Evolutionary conservation across 2,329 filamentous ascomycete genomes (phyloP).

Genomic region (Alternaria burnsii): DNA sequence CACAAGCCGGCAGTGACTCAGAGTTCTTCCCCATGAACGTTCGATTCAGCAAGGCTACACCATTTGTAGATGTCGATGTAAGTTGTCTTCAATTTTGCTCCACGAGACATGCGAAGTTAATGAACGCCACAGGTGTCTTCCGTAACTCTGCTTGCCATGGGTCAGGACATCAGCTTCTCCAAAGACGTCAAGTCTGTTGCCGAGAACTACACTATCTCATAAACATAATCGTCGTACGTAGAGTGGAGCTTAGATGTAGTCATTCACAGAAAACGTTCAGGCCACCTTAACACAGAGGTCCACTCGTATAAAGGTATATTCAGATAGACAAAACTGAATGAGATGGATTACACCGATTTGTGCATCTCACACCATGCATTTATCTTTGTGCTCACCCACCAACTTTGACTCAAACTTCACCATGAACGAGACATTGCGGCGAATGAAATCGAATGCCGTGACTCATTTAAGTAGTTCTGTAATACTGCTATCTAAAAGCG

Average conservation of each 20-base stretch:
- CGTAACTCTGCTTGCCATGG: slow-evolving; percentile 76
- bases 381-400: background rate
- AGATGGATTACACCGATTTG: background rate
- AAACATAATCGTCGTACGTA: slow-evolving; percentile 31
- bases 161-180: slow-evolving; percentile 81
- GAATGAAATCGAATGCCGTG: background rate
- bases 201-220: slow-evolving; percentile 80
- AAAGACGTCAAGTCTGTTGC: slow-evolving; percentile 81
- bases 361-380: background rate
- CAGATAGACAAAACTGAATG: background rate
- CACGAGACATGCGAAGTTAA: slow-evolving; percentile 26
- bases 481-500: background rate
- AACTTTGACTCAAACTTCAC: background rate
- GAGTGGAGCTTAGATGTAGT: background rate
- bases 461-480: background rate
- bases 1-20: slow-evolving; percentile 83
- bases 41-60: slow-evolving; percentile 83
- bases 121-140: slow-evolving; percentile 65
- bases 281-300: no score
- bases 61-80: slow-evolving; percentile 94
- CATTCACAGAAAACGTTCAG: background rate
- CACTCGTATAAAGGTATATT: background rate
- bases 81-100: slow-evolving; percentile 54
- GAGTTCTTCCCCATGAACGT: slow-evolving; percentile 99
- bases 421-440: background rate